Evolutionary conservation across 305 asterid genomes (phyloP), one percentile per base, ranked within the genome.

Genomic region (Ajuga reptans): DNA sequence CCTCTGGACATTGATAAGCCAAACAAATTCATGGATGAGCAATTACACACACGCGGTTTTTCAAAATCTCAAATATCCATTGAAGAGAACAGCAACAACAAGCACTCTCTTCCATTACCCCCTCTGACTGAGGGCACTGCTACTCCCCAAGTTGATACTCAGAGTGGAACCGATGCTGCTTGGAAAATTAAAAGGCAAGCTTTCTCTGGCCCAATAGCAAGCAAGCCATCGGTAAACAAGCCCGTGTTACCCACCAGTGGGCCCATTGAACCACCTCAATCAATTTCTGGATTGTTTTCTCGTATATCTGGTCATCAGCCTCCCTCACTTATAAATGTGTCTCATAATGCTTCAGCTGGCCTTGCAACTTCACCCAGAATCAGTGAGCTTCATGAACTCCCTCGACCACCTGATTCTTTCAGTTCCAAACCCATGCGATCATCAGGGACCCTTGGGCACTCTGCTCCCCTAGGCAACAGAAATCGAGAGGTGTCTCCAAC

Each of bases 351-450:
- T 58, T 82, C 91, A 31, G 89, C 93, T 71, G 80, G 95, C 43
- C 86, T 73, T 71, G 81, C 69, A 54, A 85, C 97, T 64, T 91
- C 97, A 47, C 97, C 96, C n/a, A 87, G 73, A 64, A 80, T 89
- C 64, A 91, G 87, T 60, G 97, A 93, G 87, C 99, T 93, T 66
- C 99, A 93, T 68, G 96, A 91, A 83, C 99, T 93, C 60, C 99
- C 99, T 14, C 89, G 95, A 69, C 99, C 99, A 2, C 99, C 99
- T 16, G 95, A 86, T 69, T 75, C 85, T 66, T 78, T 81, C 31
- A 73, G 72, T 76, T 57, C 79, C 75, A 87, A 84, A 83, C 86
- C 91, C n/a, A 66, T 34, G 61, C 78, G 79, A 64, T 77, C 87
- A 60, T 77, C 87, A 3, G 81, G 81, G 62, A 66, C 72, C 31